Conservation (phyloP, 352 stramenopile genomes). For the Phytophthora megakarya region DNA sequence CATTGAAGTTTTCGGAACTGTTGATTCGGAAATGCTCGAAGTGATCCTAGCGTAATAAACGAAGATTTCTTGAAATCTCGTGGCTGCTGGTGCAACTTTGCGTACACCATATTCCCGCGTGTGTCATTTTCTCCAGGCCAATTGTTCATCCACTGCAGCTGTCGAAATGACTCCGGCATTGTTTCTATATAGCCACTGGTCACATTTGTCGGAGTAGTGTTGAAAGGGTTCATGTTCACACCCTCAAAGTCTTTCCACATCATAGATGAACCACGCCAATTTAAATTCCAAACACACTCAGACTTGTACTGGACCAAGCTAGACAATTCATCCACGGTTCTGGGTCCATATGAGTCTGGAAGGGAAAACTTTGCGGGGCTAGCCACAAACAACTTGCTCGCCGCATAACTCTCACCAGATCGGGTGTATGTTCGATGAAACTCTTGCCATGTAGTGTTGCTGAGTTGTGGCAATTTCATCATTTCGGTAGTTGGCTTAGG, state of each 20-base stretch:
- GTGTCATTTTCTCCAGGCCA: constrained; percentile 38
- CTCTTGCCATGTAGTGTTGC: constrained; percentile 23
- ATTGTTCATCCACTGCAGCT: constrained; percentile 52
- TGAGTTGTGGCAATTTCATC: constrained; percentile 1
- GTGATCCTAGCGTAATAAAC: constrained; percentile 41
- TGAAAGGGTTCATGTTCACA: constrained; percentile 47
- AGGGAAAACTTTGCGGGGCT: constrained; percentile 19
- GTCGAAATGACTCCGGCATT: constrained; percentile 21
- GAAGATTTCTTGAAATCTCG: constrained; percentile 30
- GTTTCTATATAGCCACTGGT: constrained; percentile 41
- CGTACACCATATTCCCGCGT: constrained; percentile 58
- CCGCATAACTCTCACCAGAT: background rate
- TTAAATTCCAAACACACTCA: no score
- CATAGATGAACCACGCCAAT: no score
- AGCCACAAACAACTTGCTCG: constrained; percentile 24
- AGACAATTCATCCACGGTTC: no score
- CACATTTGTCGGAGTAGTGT: constrained; percentile 21
- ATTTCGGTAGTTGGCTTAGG: no score
- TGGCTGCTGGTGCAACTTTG: constrained; percentile 27
- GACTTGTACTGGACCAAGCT: no score
- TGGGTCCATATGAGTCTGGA: no score
- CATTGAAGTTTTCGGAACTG: constrained; percentile 55
- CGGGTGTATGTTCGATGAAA: constrained; percentile 24
- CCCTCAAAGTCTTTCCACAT: constrained; percentile 36
- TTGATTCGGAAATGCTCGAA: constrained; percentile 56